phyloP scores from a whole-genome alignment of 2,329 filamentous ascomycete genomes.

The Colletotrichum scovillei region DNA sequence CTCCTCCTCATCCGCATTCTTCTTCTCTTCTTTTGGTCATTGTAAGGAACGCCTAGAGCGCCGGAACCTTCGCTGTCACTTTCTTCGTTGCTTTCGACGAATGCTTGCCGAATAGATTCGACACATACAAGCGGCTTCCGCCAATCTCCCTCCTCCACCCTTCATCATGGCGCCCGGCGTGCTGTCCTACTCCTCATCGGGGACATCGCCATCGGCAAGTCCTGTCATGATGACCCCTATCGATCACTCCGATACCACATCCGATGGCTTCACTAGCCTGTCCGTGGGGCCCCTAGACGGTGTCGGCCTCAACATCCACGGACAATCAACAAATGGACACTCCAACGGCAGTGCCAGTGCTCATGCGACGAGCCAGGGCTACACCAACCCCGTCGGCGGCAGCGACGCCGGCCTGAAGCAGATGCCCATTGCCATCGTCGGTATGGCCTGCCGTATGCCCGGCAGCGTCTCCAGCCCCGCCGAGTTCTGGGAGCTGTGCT shows the following conservation, averaged over 20 bases:
- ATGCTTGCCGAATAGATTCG: conserved; percentile 27
- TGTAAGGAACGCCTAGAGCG: conserved; percentile 33
- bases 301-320: conserved; percentile 26
- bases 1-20: conserved; percentile 6
- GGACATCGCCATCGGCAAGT: conserved; percentile 37
- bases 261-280: conserved; percentile 35
- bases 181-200: conserved; percentile 36
- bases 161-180: conserved; percentile 36
- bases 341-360: conserved; percentile 30
- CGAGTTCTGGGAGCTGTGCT: conserved; percentile 58
- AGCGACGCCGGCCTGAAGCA: conserved; percentile 39
- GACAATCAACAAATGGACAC: conserved; percentile 29
- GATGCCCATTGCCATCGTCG: conserved; percentile 59
- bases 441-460: conserved; percentile 59
- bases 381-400: conserved; percentile 29
- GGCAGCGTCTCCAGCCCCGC: conserved; percentile 54
- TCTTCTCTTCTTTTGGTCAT: neutral
- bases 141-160: conserved; percentile 12
- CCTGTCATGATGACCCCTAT: conserved; percentile 36
- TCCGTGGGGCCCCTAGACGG: conserved; percentile 35
- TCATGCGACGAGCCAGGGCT: conserved; percentile 17
- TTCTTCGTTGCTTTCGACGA: conserved; percentile 31
- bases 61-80: conserved; percentile 26
- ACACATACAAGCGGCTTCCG: conserved; percentile 31
- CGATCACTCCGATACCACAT: conserved; percentile 35